phyloP scores from a whole-genome alignment of 495 filamentous ascomycete genomes.

The Pyronema domesticum region DNA sequence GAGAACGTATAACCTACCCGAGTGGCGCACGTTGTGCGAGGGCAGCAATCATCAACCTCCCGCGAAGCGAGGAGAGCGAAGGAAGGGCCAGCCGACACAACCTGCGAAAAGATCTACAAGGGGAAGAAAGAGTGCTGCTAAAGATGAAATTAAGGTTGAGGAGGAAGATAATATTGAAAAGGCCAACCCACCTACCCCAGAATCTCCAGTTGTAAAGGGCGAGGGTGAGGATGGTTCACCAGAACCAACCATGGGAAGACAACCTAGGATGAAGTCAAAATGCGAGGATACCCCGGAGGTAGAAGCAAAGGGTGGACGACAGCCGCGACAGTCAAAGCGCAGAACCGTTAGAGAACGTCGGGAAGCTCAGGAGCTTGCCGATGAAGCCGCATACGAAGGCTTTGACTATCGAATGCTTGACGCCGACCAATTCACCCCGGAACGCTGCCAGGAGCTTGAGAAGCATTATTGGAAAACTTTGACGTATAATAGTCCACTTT shows the following conservation, averaged over 20 bases:
- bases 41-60: slow-evolving; percentile 91
- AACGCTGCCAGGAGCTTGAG: slow-evolving; percentile 86
- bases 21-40: slow-evolving; percentile 83
- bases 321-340: slow-evolving; percentile 15
- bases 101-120: slow-evolving; percentile 31
- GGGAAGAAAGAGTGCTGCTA: slow-evolving; percentile 14
- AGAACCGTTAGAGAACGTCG: slow-evolving; percentile 31
- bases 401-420: slow-evolving; percentile 79
- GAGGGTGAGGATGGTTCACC: slow-evolving; percentile 31
- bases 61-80: slow-evolving; percentile 76
- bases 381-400: slow-evolving; percentile 50
- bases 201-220: slow-evolving; percentile 26
- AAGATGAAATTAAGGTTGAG: slow-evolving; percentile 26
- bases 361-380: slow-evolving; percentile 31
- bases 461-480: slow-evolving; percentile 88
- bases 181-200: slow-evolving; percentile 19
- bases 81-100: slow-evolving; percentile 41
- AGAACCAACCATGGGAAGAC: slow-evolving; percentile 11
- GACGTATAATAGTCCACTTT: slow-evolving; percentile 84
- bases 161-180: slow-evolving; percentile 30
- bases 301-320: slow-evolving; percentile 13
- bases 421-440: slow-evolving; percentile 65
- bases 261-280: slow-evolving; percentile 11
- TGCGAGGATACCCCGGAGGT: slow-evolving; percentile 12
- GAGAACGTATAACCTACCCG: slow-evolving; percentile 84